Base-by-base conservation (phyloP, 176 grass and related monocot species). In the Ensete glaucum region DNA sequence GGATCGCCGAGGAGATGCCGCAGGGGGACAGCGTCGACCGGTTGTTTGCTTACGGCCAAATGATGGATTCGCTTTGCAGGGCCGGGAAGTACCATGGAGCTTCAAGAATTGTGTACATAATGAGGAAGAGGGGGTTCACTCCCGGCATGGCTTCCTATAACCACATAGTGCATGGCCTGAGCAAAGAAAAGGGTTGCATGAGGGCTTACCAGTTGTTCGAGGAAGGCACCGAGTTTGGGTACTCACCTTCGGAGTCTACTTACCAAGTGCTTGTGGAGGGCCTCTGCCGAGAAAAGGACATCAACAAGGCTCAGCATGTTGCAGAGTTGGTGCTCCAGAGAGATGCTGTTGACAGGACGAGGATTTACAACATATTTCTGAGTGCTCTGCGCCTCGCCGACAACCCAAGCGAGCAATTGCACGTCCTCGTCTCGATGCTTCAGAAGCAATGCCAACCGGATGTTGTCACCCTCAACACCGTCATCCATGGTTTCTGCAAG, bases 401-500 rank as follows among this genome's bases (percentile, higher is more conserved):
- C 52, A 89, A 98, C 69, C 84, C 88, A 24, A 93, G 84, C 6
- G 84, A 91, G 53, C 94, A 98, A 63, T 88, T 98, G 54, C 72
- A 84, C 50, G 67, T 91, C 22, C 88, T 98, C 3, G 75, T 98
- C 43, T 90, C 79, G 23, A 97, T 97, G 93, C 80, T 97, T 62
- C 85, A 93, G 84, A 87, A 75, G 16, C 83, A 81, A 54, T 90
- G 83, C 79, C 89, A 48, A 1, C 88, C 94, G 0, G 87, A 98
- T 78, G 74, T 85, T 16, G 83, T 98, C 72, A 93, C 94, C 16
- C 81, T 98, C 74, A 98, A 98, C 79, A 93, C 84, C 78, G 83
- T 93, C 54, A 76, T 98, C 63, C 90, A 98, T 71, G 88, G 94
- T 29, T 98, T 93, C 62, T 98, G 90, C 82, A 98, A 93, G 56